Evolutionary conservation across 2,329 filamentous ascomycete genomes (phyloP).

Genomic region (Ophiostoma novo-ulmi): DNA sequence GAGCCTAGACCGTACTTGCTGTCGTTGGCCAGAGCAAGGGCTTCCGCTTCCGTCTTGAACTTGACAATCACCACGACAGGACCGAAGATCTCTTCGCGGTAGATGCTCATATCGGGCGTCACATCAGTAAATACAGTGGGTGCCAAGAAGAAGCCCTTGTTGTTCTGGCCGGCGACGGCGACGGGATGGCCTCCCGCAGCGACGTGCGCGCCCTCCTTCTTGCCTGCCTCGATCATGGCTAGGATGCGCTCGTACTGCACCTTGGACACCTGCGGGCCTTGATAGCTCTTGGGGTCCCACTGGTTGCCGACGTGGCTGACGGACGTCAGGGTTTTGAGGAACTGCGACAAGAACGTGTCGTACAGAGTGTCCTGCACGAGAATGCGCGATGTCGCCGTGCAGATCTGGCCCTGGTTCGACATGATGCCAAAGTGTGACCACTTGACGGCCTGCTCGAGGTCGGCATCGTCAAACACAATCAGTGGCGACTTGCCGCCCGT

Average conservation of each 20-base stretch:
- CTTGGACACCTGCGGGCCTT: conserved; percentile 58
- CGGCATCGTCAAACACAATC: conserved; percentile 55
- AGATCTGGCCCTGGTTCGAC: conserved; percentile 68
- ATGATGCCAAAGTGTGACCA: conserved; percentile 47
- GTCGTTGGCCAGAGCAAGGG: conserved; percentile 69
- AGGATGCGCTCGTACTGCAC: conserved; percentile 58
- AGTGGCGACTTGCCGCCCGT: conserved; percentile 56
- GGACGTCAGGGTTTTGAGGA: conserved; percentile 40
- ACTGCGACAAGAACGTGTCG: conserved; percentile 51
- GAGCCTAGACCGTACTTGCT: conserved; percentile 71
- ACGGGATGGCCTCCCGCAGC: conserved; percentile 44
- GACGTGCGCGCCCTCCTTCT: conserved; percentile 55
- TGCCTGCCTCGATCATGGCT: conserved; percentile 51
- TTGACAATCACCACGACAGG: conserved; percentile 64
- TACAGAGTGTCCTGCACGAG: conserved; percentile 61
- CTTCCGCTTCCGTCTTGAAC: conserved; percentile 64
- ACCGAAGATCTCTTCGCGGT: conserved; percentile 69
- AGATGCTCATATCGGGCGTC: conserved; percentile 65
- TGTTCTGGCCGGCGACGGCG: background rate
- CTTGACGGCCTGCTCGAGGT: conserved; percentile 58
- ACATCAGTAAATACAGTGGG: conserved; percentile 26
- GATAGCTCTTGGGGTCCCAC: conserved; percentile 47
- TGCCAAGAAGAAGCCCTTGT: conserved; percentile 24
- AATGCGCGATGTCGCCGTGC: conserved; percentile 66
- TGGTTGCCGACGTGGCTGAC: conserved; percentile 54